Percentiles rank a stretch among this genome's conserved stretches.
Conservation (phyloP, 371 early-diverging fungal species). For the Blakeslea trispora region DNA sequence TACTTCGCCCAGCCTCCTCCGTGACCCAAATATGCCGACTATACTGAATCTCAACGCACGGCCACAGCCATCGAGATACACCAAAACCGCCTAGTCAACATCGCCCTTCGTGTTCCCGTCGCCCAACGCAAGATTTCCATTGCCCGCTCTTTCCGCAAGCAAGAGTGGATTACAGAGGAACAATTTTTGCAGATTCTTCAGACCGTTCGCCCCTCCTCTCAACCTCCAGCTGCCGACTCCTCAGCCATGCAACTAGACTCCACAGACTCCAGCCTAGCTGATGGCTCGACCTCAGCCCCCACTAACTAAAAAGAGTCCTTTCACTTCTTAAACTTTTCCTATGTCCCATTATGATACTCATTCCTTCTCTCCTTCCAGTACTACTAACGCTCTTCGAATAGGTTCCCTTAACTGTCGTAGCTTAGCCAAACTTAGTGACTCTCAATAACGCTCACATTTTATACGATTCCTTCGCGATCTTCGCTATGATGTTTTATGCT, state of each 20-base stretch:
- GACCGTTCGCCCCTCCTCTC: too few species aligned
- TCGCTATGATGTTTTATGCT: constrained; percentile 7
- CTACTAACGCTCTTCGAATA: not conserved
- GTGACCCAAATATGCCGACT: not conserved
- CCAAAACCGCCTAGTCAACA: not conserved
- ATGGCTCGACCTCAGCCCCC: not conserved
- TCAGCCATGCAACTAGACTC: not conserved
- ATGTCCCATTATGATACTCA: not conserved
- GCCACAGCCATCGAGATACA: not conserved
- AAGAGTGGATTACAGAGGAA: not conserved
- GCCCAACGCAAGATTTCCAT: not conserved
- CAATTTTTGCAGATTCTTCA: too few species aligned
- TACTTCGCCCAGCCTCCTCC: not conserved
- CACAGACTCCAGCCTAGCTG: not conserved
- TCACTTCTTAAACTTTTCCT: not conserved
- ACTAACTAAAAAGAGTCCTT: not conserved
- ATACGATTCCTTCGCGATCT: not conserved
- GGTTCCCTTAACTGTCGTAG: constrained; percentile 13
- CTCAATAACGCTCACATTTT: too few species aligned
- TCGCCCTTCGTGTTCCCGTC: not conserved
- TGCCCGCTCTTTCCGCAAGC: not conserved
- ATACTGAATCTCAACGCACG: not conserved
- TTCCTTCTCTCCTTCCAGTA: not conserved
- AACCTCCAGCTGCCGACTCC: not conserved
- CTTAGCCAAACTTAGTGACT: too few species aligned